Base-by-base conservation (phyloP, 2,329 filamentous ascomycete species). In the Hortaea werneckii region DNA sequence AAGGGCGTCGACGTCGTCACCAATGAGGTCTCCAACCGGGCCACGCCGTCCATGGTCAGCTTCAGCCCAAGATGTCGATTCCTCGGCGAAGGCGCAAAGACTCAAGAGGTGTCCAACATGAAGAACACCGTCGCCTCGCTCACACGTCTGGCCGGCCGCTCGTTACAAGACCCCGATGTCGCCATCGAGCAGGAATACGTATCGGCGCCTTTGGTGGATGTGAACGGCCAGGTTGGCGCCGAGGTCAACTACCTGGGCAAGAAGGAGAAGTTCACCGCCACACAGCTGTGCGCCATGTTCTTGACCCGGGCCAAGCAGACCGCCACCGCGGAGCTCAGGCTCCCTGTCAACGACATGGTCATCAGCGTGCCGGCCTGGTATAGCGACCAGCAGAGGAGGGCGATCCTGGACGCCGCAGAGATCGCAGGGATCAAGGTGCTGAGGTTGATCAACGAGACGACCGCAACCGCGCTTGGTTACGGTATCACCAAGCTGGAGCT, bases 1-100 rank as follows among this genome's bases (percentile, higher is more conserved):
- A 89, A 94, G 68, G 92, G 92, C 74, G 92, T 98, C 69, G 92
- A 98, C 77, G 92, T 98, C 68, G 94, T 98, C 67, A 85, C 87
- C 74, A 98, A 98, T 77, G 92, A 98, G 73, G 92, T 96, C 61
- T 98, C 92, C 58, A 96, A 98, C 79, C 84, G 92, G 71, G 82
- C 87, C 51, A 98, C 92, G 60, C 92, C 92, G 52, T 88, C 92
- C 52, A 77, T 98, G 56, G 92, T 98, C 61, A 89, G 87, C 62
- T 98, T 98, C 70, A 87, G 88, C 50, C 84, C 87, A 66, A 95
- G 94, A 74, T 82, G 79, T 69, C 85, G 92, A 74, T 94, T 94
- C 67, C 79, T 98, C 55, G 92, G 92, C 57, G 92, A 98, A 75
- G 71, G 86, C 47, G 92, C 92, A 58, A 96, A 96, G 80, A 96